Percentiles rank a stretch among this genome's conserved stretches.
phyloP scores from a whole-genome alignment of 2,329 filamentous ascomycete genomes.

The Colletotrichum cordylinicola region DNA sequence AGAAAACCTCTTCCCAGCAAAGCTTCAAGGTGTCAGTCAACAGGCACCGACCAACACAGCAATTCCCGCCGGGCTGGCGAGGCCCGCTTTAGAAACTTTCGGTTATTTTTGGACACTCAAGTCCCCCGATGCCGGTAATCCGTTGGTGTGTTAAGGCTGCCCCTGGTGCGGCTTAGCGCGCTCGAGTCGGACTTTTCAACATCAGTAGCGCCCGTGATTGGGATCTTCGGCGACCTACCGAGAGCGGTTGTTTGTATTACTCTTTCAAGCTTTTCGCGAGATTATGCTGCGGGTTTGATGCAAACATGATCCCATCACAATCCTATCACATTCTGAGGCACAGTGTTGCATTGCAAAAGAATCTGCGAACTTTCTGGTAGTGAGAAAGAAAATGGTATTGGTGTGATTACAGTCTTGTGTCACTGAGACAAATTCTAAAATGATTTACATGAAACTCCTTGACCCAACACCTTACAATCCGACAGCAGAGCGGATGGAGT shows the following conservation, averaged over 20 bases:
- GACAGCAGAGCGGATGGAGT: constrained; percentile 11
- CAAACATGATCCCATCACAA: not conserved
- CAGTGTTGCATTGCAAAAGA: not conserved
- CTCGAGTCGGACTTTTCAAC: not conserved
- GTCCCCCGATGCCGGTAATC: not conserved
- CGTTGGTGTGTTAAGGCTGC: not conserved
- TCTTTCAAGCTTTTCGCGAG: not conserved
- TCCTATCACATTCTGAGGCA: not conserved
- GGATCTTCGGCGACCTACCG: not conserved
- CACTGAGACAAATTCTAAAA: not conserved
- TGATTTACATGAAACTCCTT: not conserved
- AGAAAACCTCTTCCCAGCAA: not conserved
- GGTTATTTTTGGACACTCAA: not conserved
- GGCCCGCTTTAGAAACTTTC: not conserved
- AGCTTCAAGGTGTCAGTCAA: not conserved
- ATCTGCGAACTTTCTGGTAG: fast-evolving
- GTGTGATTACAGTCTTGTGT: not conserved
- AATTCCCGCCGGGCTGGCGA: not conserved
- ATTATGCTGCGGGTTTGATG: not conserved
- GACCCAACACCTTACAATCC: not conserved
- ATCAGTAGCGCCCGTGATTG: not conserved
- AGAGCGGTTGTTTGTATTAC: not conserved
- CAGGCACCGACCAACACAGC: not conserved
- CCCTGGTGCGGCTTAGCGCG: not conserved
- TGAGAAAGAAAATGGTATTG: not conserved